Evolutionary conservation across 176 grass and related monocot species (phyloP), one percentile per base, ranked within the genome.

Genomic region (Bothriochloa decipiens): DNA sequence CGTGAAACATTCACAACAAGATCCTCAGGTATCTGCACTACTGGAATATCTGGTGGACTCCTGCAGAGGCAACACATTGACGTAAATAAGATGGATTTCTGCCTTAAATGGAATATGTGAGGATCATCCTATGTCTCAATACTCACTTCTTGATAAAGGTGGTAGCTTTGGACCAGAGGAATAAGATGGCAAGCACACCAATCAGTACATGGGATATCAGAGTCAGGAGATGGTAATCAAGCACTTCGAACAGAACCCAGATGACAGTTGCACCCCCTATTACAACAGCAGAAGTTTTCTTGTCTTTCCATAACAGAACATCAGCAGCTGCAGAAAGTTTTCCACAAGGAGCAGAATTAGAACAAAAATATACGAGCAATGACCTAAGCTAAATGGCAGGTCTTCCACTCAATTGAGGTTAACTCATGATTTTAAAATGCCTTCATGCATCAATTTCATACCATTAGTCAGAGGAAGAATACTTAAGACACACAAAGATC

Each of bases 281-380:
- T 72, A 92, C 87, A 60, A 81, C 85, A 35, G 88, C 71, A 50
- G 96, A 89, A 15, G 83, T 94, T 39, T 98, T 98, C 89, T 95
- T 98, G 91, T 98, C 85, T 81, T 89, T 95, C 96, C 96, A 98
- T 82, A 98, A 58, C 10, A 98, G 89, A 22, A 98, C 85, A 28
- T 98, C 91, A 70, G 96, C 96, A 91, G 93, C 96, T 98, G 89
- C 87, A 79, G 17, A 83, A 53, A 81, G 11, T 62, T 67, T 6
- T 74, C 68, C 20, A 40, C 41, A 78, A 81, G 25, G 55, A 32
- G 23, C 36, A 88, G 22, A 79, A 7, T 67, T 18, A 76, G 62
- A 68, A 55, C 14, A 57, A 68, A 37, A 50, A 20, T 33, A 12
- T 3, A 36, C n/a, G 11, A 11, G 2, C 11, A 7, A 49, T 11